Evolutionary conservation across 805 yeast species (phyloP), one percentile per base, ranked within the genome.

Genomic region (Pichia membranifaciens): DNA sequence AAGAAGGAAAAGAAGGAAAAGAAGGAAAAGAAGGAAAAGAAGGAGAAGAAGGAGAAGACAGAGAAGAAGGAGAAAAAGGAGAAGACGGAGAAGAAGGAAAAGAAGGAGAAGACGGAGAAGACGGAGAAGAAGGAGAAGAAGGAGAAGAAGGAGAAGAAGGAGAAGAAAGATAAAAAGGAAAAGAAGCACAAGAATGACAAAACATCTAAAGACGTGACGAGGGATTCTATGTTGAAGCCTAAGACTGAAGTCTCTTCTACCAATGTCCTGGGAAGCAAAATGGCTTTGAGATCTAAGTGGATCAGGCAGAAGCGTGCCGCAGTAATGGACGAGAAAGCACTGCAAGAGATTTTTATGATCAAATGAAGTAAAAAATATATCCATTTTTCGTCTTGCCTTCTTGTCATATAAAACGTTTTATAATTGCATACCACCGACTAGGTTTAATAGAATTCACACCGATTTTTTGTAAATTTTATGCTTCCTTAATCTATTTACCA

Each of bases 321-420:
- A 1, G 88, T 90, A 0, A 78, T 84, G 81, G 98, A 91, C 62
- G 76, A 84, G 2, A 82, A 87, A 63, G 89, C 96, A 13, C 73
- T 91, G 52, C 88, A 87, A 56, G 98, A 91, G 66, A 91, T 91
- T 49, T 87, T 91, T 61, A 91, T 91, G 97, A 78, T 89, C 41
- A 56, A 58, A 54, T 64, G 25, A 32, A 6, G 10, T 20, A 18
- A 6, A 37, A 20, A 8, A 8, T 2, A 16, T 15, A n/a, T 16
- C 4, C 22, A 8, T 10, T 8, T n/a, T n/a, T n/a, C n/a, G n/a
- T n/a, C n/a, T n/a, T n/a, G n/a, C n/a, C n/a, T n/a, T n/a, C n/a
- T n/a, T n/a, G n/a, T n/a, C n/a, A n/a, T n/a, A n/a, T n/a, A 25
- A 10, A 25, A 25, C 10, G 10, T 25, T 25, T 25, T 8, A 25